These are phyloP conservation scores for Malassezia equina DNA, from an alignment of 1,284 basidiomycete species.

Conservation along the genomic window DNA sequence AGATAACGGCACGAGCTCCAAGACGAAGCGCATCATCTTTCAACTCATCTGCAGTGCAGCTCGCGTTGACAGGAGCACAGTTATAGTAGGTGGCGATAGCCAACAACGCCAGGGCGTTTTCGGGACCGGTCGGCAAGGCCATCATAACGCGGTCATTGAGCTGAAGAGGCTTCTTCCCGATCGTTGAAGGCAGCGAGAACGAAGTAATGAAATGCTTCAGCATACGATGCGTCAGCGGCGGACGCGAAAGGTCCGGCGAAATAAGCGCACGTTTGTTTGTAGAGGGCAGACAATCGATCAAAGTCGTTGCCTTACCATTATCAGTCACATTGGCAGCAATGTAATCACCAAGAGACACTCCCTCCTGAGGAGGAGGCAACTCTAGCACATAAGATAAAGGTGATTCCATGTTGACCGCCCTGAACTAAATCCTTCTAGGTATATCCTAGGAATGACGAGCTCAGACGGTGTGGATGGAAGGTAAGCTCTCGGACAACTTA, in stretches of 20 bases:
- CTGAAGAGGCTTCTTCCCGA: constrained; percentile 20
- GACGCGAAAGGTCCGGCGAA: constrained; percentile 40
- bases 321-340: constrained; percentile 44
- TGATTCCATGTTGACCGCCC: constrained; percentile 26
- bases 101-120: constrained; percentile 42
- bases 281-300: constrained; percentile 41
- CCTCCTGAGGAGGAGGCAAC: constrained; percentile 29
- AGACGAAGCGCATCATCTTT: constrained; percentile 45
- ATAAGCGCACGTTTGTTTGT: constrained; percentile 42
- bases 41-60: constrained; percentile 45
- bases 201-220: constrained; percentile 37
- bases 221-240: constrained; percentile 40
- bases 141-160: constrained; percentile 48
- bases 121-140: constrained; percentile 45
- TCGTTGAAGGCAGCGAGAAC: constrained; percentile 35
- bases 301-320: constrained; percentile 34
- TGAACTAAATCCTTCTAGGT: not conserved
- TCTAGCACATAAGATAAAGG: constrained; percentile 41
- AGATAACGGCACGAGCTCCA: constrained; percentile 42
- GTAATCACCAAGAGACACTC: constrained; percentile 41
- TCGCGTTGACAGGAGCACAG: constrained; percentile 45
- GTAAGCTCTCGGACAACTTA: not conserved
- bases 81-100: constrained; percentile 44
- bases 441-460: not conserved
- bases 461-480: not conserved